Base-by-base conservation (phyloP, 176 grass and related monocot species). In the Raddia distichophylla region DNA sequence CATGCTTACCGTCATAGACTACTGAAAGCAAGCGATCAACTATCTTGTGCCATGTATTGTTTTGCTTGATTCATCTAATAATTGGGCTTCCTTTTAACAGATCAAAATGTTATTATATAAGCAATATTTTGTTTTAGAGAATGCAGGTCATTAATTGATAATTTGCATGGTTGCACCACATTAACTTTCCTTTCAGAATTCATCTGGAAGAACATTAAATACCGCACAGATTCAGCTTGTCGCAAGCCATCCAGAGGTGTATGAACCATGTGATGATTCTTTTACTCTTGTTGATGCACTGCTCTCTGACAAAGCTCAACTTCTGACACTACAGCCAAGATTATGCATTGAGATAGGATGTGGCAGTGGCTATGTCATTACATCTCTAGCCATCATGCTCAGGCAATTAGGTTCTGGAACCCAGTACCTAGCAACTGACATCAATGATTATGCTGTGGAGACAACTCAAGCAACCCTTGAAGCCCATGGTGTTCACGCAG, bases 271-370 rank as follows among this genome's bases (percentile, higher is more conserved):
- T 46, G 93, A 98, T 66, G 93, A 98, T 84, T 95, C 96, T 2
- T 98, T 95, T 91, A 86, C 87, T 6, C 84, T 98, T 34, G 96
- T 98, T 64, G 96, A 98, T 93, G 92, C 96, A 5, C 91, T 98
- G 33, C 85, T 98, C 66, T 94, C 96, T 44, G 96, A 98, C 69
- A 87, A 86, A 58, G 68, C 82, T 61, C 87, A 87, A 13, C 73
- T 98, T 74, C 71, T 98, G 60, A 50, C 80, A 3, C 84, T 93
- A 43, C 74, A 82, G 19, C 96, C 96, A 3, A 95, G 77, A 64
- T 83, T 98, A 55, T 98, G 96, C 67, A 73, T 98, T 46, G 96
- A 98, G 66, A 67, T 98, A 1, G 96, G 96, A 37, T 93, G 86
- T 74, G 96, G 96, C 3, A 95, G 90, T 71, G 96, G 96, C 15